Base-by-base conservation (phyloP, 768 basidiomycete genomes). In the Daedaleopsis nitida region DNA sequence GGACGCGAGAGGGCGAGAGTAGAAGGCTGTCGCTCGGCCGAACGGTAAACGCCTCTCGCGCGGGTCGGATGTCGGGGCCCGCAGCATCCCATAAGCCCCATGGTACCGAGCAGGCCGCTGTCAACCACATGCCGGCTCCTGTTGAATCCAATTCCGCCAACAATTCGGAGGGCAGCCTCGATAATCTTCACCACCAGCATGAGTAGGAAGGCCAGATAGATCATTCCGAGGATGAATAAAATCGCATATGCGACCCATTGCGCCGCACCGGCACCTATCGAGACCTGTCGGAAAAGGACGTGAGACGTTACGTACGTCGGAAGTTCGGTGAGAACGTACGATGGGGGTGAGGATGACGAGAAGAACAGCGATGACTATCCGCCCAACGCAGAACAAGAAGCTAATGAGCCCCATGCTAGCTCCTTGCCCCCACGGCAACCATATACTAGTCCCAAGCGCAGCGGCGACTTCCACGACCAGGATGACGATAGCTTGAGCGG, bases 181-280 rank as follows among this genome's bases (percentile, higher is more conserved):
- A 89, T 69, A 52, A 96, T 65, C 77, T 99, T 99, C 76, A 89
- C 85, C 39, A 90, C 54, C 43, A 98, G 84, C 82, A 97, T 91
- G 58, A 92, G 75, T 51, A 85, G 70, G 67, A 96, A 86, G n/a
- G 90, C 87, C 12, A 94, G 78, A 72, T 96, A 94, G 49, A 93
- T 87, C 59, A 98, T 80, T 12, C 83, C 83, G 32, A 92, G 78
- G 52, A 97, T 89, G 68, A 95, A 78, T 60, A 98, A 81, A 60
- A 98, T 88, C 66, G 93, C 92, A 73, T 96, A 98, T 13, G 95
- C 87, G 16, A 99, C 87, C 97, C 96, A 99, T 57, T 91, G 90
- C 17, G 86, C 86, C 17, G 95, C 87, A 24, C 89, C 86, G 52
- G 80, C 69, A 37, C 91, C 92, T 63, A 98, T 87, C 50, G 87